Percentiles rank a stretch among this genome's conserved stretches.
Evolutionary conservation across 371 early-diverging fungal genomes (phyloP).

Genomic region (Mucor lusitanicus): DNA sequence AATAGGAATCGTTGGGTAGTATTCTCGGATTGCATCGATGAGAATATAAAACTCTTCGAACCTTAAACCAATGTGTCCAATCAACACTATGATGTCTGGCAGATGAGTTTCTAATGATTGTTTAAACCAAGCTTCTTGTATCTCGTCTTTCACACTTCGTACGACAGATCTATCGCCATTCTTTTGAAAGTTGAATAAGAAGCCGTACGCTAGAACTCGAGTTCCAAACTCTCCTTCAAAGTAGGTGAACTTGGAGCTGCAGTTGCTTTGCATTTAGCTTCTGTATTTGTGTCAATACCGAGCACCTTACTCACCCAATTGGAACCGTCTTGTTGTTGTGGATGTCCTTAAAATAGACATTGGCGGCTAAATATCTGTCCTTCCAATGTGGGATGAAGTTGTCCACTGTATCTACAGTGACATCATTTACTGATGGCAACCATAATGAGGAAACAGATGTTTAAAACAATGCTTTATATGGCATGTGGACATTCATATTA

Average conservation of each 20-base stretch:
- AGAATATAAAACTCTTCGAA: conserved; percentile 48
- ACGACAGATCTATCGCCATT: conserved; percentile 44
- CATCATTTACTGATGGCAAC: conserved; percentile 29
- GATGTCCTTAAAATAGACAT: conserved; percentile 50
- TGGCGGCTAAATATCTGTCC: conserved; percentile 55
- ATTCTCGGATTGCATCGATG: conserved; percentile 53
- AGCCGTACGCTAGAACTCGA: conserved; percentile 60
- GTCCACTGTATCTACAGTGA: conserved; percentile 32
- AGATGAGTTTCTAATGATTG: conserved; percentile 47
- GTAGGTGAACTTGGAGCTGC: conserved; percentile 46
- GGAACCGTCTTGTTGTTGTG: conserved; percentile 50
- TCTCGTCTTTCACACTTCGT: conserved; percentile 46
- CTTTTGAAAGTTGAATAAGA: conserved; percentile 53
- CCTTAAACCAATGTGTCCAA: conserved; percentile 58
- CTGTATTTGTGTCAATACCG: neutral
- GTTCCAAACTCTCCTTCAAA: conserved; percentile 60
- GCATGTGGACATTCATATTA: neutral
- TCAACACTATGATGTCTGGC: conserved; percentile 57
- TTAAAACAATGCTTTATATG: neutral
- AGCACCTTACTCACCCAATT: conserved; percentile 32
- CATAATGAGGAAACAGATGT: neutral
- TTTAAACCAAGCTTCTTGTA: conserved; percentile 59
- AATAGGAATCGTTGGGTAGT: conserved; percentile 55
- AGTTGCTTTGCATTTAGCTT: neutral
- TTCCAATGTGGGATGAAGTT: conserved; percentile 58